Evolutionary conservation across 805 yeast species (phyloP).

Genomic region (Starmerella tilneyi): DNA sequence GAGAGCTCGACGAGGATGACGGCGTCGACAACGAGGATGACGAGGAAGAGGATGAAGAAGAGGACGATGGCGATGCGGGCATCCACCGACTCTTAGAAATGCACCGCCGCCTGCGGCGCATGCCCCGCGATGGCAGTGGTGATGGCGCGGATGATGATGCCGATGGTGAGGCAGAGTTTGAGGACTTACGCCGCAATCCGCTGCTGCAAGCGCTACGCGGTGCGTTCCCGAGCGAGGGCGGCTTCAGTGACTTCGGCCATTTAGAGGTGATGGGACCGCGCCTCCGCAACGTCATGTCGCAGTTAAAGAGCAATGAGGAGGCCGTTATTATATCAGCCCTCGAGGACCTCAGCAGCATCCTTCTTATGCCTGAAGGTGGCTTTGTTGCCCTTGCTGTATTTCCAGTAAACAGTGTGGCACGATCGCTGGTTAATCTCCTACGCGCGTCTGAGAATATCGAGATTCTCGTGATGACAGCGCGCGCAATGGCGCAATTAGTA

Average conservation of each 20-base stretch:
- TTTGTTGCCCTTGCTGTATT: conserved; percentile 30
- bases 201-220: conserved; percentile 1
- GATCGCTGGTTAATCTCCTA: conserved; percentile 47
- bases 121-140: neutral
- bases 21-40: conserved; percentile 5
- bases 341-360: conserved; percentile 30
- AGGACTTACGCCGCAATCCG: neutral
- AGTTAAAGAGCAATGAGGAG: conserved; percentile 12
- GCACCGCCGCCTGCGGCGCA: neutral
- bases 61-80: conserved; percentile 24
- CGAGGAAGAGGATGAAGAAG: conserved; percentile 29
- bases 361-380: conserved; percentile 29
- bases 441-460: conserved; percentile 53
- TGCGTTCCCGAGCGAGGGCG: neutral
- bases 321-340: conserved; percentile 27
- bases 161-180: no score
- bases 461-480: conserved; percentile 69
- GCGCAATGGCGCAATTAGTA: conserved; percentile 70
- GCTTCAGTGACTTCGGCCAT: conserved; percentile 6
- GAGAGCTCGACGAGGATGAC: neutral
- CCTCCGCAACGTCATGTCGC: conserved; percentile 24
- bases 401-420: conserved; percentile 49
- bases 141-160: neutral
- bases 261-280: conserved; percentile 13
- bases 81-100: conserved; percentile 22